Conservation (phyloP, 2,329 filamentous ascomycete genomes). For the Cryphonectria japonica region DNA sequence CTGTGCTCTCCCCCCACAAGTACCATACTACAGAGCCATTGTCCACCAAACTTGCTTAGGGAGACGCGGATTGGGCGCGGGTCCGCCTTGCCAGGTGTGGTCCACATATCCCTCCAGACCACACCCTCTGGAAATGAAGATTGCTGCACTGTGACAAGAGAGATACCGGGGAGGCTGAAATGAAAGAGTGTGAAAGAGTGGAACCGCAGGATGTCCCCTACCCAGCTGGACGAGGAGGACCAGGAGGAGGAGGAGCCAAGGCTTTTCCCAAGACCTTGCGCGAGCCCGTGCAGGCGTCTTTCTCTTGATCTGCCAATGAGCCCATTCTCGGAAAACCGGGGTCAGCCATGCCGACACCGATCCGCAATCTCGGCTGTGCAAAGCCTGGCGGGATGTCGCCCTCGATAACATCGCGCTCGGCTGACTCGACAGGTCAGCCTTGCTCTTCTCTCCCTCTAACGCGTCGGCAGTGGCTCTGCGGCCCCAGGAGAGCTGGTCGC, state of each 20-base stretch:
- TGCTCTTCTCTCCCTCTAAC: too few species aligned
- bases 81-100: neutral
- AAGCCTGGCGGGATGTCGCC: neutral
- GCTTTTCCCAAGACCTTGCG: neutral
- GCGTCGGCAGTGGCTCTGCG: neutral
- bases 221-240: neutral
- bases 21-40: neutral
- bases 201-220: neutral
- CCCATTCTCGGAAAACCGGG: constrained; percentile 8
- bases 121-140: constrained; percentile 19
- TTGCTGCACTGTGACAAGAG: constrained; percentile 22
- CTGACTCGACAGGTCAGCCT: neutral
- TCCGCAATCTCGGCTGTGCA: constrained; percentile 20
- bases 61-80: constrained; percentile 5
- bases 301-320: constrained; percentile 6
- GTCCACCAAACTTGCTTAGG: neutral
- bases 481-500: neutral
- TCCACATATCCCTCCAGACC: neutral
- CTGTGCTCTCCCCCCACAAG: neutral
- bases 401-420: neutral
- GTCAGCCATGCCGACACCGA: constrained; percentile 14
- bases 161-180: constrained; percentile 13
- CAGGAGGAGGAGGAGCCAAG: neutral
- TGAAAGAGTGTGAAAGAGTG: neutral
- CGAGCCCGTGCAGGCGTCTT: neutral